A percentile compares a stretch with the other conserved stretches of the same genome.
phyloP scores from a whole-genome alignment of 176 grass and related monocot genomes.

The Urochloa ruziziensis region DNA sequence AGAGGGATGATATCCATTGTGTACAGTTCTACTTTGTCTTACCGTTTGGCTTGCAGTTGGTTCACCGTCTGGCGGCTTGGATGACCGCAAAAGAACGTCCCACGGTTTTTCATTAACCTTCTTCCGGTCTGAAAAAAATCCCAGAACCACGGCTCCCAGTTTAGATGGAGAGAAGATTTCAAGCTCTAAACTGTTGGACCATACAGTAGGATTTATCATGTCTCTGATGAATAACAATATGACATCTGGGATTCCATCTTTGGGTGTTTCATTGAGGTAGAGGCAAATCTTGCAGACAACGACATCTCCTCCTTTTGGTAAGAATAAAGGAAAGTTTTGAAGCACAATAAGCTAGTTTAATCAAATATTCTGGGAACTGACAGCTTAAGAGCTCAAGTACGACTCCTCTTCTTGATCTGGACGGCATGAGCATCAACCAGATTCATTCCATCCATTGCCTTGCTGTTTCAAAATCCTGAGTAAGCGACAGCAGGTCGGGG shows the following conservation, averaged over 20 bases:
- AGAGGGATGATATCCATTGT: not conserved
- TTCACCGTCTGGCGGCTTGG: not conserved
- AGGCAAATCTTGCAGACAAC: not conserved
- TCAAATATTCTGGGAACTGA: not conserved
- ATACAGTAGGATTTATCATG: not conserved
- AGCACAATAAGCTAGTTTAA: not conserved
- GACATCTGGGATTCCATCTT: not conserved
- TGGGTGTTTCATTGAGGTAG: not conserved
- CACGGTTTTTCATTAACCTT: too few relatives aligned
- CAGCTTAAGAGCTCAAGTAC: not conserved
- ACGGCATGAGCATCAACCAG: not conserved
- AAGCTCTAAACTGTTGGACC: not conserved
- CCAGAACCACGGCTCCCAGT: too few relatives aligned
- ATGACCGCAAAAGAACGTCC: not conserved
- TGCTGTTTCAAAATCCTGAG: not conserved
- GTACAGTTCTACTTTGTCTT: not conserved
- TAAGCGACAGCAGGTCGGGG: not conserved
- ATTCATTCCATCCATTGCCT: not conserved
- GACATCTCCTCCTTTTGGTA: not conserved
- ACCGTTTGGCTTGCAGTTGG: not conserved
- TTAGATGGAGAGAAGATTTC: not conserved
- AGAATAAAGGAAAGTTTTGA: not conserved
- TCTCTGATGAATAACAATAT: not conserved
- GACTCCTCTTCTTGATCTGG: not conserved
- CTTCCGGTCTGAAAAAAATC: too few relatives aligned